Evolutionary conservation across 208 protist genomes (phyloP).

Genomic region (Jaenimonas drosophilae): DNA sequence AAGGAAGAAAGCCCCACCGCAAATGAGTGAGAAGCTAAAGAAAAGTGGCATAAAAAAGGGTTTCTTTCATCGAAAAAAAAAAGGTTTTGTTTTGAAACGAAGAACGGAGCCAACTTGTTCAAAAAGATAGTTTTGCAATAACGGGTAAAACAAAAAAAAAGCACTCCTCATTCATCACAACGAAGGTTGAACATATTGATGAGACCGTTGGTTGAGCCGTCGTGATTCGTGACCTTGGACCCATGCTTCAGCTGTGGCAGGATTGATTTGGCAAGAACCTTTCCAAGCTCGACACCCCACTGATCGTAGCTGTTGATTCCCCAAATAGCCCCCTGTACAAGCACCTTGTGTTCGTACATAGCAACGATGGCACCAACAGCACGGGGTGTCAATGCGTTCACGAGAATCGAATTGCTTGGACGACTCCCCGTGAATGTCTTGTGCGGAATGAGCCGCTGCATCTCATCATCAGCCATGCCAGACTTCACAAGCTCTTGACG

Average conservation of each 20-base stretch:
- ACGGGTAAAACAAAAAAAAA: too few species aligned
- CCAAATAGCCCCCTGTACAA: constrained; percentile 96
- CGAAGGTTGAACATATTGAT: constrained; percentile 91
- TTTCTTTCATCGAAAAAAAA: constrained; percentile 2
- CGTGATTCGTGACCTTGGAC: constrained; percentile 61
- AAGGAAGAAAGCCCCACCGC: too few species aligned
- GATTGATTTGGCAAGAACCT: constrained; percentile 95
- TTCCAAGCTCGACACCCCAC: constrained; percentile 97
- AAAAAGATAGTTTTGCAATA: too few species aligned
- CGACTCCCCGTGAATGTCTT: constrained; percentile 91
- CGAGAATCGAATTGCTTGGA: constrained; percentile 94
- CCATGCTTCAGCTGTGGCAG: constrained; percentile 82
- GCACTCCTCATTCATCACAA: too few species aligned
- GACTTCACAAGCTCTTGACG: constrained; percentile 52
- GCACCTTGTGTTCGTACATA: constrained; percentile 98
- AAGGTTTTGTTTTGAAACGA: too few species aligned
- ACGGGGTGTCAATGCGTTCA: constrained; percentile 90
- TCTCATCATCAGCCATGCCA: constrained; percentile 41
- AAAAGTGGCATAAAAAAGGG: neutral
- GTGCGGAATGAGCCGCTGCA: constrained; percentile 52
- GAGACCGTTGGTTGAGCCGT: constrained; percentile 92
- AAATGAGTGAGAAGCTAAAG: too few species aligned
- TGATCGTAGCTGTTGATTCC: constrained; percentile 97
- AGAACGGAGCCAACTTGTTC: too few species aligned
- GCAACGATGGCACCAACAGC: constrained; percentile 93